Percentiles rank a stretch among this genome's conserved stretches.
Evolutionary conservation across 1,139 yeast species (phyloP).

Genomic region (Candida pseudoviswanathii): DNA sequence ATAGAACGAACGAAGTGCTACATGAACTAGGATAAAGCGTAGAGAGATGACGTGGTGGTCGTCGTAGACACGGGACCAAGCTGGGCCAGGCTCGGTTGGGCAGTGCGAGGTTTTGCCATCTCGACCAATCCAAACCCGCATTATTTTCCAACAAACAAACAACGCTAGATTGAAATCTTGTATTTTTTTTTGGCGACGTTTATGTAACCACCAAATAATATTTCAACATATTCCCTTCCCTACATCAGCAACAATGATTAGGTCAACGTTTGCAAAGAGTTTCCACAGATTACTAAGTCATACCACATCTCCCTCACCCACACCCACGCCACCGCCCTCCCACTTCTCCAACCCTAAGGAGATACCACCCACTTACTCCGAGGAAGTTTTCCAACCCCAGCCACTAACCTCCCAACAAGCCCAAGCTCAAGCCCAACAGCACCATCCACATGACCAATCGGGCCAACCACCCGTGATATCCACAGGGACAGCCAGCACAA

Average conservation of each 20-base stretch:
- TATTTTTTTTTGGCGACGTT: background rate
- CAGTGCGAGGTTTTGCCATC: conserved; percentile 6
- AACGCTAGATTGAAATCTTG: background rate
- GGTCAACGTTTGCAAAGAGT: conserved; percentile 10
- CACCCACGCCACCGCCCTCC: conserved; percentile 19
- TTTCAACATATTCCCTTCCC: no score
- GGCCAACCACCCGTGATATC: background rate
- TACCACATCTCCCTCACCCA: conserved; percentile 4
- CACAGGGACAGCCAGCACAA: background rate
- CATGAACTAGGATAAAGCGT: no score
- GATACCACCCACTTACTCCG: conserved; percentile 20
- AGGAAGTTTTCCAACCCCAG: conserved; percentile 8
- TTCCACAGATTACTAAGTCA: conserved; percentile 9
- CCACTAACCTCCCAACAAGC: conserved; percentile 3
- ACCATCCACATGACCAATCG: background rate
- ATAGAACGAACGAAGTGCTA: background rate
- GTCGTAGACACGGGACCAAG: no score
- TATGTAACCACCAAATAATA: background rate
- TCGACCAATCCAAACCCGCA: conserved; percentile 6
- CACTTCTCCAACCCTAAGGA: conserved; percentile 20
- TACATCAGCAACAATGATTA: conserved; percentile 4
- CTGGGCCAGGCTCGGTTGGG: background rate
- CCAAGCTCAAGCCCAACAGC: conserved; percentile 2
- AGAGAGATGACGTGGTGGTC: no score
- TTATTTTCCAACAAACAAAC: background rate